phyloP scores from a whole-genome alignment of 202 grass and related monocot species.

The Zoysia matrella region DNA sequence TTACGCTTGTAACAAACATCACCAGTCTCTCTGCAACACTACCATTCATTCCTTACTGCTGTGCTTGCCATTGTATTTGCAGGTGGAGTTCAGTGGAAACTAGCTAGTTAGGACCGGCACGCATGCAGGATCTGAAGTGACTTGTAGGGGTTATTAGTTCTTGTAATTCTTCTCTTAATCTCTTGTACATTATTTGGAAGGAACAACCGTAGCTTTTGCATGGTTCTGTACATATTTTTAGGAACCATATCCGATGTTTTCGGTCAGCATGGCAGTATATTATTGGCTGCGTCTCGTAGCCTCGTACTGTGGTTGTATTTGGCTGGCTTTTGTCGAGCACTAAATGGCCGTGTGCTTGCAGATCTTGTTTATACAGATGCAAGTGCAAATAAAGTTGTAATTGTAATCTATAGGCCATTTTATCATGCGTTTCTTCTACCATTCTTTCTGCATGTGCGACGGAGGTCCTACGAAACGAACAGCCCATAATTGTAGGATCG shows the following conservation, averaged over 20 bases:
- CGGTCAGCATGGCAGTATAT: constrained; percentile 24
- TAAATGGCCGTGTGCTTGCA: constrained; percentile 36
- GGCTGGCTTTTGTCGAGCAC: constrained; percentile 26
- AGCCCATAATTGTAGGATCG: too few relatives aligned
- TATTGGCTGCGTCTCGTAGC: constrained; percentile 3
- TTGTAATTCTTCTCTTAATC: constrained; percentile 27
- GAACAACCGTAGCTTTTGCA: constrained; percentile 23
- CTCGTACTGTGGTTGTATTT: constrained; percentile 37
- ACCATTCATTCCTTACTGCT: neutral
- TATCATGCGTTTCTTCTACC: neutral
- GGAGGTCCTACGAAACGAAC: too few relatives aligned
- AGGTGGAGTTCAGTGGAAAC: constrained; percentile 57
- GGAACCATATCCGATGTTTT: constrained; percentile 33
- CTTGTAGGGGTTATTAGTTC: constrained; percentile 27
- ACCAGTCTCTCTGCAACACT: neutral
- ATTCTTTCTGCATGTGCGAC: too few relatives aligned
- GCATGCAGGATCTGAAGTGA: constrained; percentile 31
- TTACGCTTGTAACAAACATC: constrained; percentile 7
- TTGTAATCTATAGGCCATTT: constrained; percentile 2
- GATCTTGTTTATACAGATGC: constrained; percentile 29
- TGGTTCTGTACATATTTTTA: constrained; percentile 50
- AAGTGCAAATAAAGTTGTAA: constrained; percentile 27
- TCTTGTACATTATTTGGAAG: constrained; percentile 36
- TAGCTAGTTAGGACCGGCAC: constrained; percentile 7
- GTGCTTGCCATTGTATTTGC: constrained; percentile 35